Evolutionary conservation across 495 filamentous ascomycete species (phyloP), one percentile per base, ranked within the genome.

Genomic region (Lophiotrema nucula): DNA sequence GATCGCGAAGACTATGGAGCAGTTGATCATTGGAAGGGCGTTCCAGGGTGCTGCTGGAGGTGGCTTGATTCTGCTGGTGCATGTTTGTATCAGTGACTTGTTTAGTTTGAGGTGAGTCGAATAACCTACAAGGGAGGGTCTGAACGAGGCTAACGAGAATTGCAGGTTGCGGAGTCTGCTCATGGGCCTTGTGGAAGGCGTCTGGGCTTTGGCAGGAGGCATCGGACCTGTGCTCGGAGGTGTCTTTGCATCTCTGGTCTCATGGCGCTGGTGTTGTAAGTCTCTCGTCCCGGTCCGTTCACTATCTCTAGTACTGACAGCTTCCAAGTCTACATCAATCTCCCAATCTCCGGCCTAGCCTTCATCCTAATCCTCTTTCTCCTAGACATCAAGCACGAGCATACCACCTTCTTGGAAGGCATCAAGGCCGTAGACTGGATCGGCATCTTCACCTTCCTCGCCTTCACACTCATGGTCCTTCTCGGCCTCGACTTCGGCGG

Each of bases 141-240:
- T n/a, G n/a, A n/a, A n/a, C n/a, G n/a, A n/a, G n/a, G 26, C 52
- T 56, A 24, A 56, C 26, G 2, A 19, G 16, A 21, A 10, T 25
- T 28, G 11, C 24, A 65, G 62, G 35, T 21, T 47, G 22, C 77
- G 81, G 0, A 76, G 75, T 49, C 66, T 84, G 0, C 81, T 80
- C 58, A 64, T 84, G 33, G 82, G 79, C 2, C 60, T 83, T 4
- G 72, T 81, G 19, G 80, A 80, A 54, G 69, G 76, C 4, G 77
- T 82, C 55, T 84, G 82, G 81, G 79, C 78, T 0, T 56, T 85
- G 27, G 82, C 81, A 2, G 78, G 76, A 10, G 79, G 76, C 5
- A 65, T 84, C 4, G 88, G 88, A 0, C 88, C 88, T 1, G 65
- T 91, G 2, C 72, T 90, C 1, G 88, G 88, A 12, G 88, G 88